phyloP scores from a whole-genome alignment of 2,329 filamentous ascomycete species.

The Eutypella sp. region DNA sequence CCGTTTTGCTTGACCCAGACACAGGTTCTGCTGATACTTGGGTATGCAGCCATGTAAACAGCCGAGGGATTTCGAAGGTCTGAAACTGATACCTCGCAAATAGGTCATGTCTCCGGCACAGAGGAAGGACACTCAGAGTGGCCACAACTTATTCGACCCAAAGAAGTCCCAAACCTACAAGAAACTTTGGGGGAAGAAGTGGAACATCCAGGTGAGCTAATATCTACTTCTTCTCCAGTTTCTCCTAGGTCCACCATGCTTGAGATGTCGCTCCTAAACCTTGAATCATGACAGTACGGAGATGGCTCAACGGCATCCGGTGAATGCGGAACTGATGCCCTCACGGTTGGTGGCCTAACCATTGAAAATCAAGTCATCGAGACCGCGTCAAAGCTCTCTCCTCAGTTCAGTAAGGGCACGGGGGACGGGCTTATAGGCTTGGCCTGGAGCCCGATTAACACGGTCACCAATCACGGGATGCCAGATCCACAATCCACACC shows the following conservation, averaged over 20 bases:
- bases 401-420: conserved; percentile 48
- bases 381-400: conserved; percentile 54
- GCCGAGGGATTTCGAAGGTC: neutral
- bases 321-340: conserved; percentile 56
- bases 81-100: neutral
- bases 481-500: conserved; percentile 54
- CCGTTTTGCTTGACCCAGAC: conserved; percentile 60
- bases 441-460: conserved; percentile 61
- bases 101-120: conserved; percentile 53
- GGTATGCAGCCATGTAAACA: conserved; percentile 34
- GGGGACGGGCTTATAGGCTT: conserved; percentile 65
- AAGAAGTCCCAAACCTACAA: conserved; percentile 58
- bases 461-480: conserved; percentile 37
- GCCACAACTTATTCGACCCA: conserved; percentile 55
- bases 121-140: conserved; percentile 28
- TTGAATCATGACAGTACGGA: conserved; percentile 56
- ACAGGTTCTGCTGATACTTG: conserved; percentile 67
- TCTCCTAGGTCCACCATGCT: too few species aligned
- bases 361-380: conserved; percentile 61
- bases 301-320: conserved; percentile 64
- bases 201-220: conserved; percentile 53
- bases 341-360: conserved; percentile 56
- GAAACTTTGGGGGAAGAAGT: conserved; percentile 41
- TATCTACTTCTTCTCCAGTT: too few species aligned
- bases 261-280: too few species aligned